Base-by-base conservation (phyloP, 1,139 yeast species). In the Kurtzmaniella quercitrusa region DNA sequence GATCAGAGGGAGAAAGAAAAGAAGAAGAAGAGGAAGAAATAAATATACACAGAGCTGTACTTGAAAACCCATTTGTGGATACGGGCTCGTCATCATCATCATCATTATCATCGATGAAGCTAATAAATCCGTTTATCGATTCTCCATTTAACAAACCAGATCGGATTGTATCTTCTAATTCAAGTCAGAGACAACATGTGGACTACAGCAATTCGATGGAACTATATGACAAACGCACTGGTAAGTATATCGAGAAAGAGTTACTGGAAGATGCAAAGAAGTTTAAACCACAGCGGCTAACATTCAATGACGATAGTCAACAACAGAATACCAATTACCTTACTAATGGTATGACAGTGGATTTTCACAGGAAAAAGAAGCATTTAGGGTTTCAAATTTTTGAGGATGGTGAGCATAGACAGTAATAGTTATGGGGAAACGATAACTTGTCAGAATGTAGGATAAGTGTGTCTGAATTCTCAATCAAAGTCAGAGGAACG, bases 161-260 rank as follows among this genome's bases (percentile, higher is more conserved):
- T 4, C n/a, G 5, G 15, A 14, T 18, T 30, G 4, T 11, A 12
- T 9, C 11, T 7, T 14, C 8, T 3, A 22, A 19, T 26, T 3
- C 4, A 16, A 35, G n/a, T 33, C 9, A 18, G 34, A 18, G 22
- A 5, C 5, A 14, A 3, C 23, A 37, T 11, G 53, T 62, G 16
- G 63, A 63, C 42, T 63, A 59, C 42, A 52, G 56, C 33, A 50
- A 60, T 3, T 59, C 59, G 40, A 49, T 59, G 33, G 70, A 66
- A 42, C 50, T 54, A 38, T 38, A 58, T 21, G 60, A 63, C 47
- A 59, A 57, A 41, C 57, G 56, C 36, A 60, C 62, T 2, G 70
- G 69, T 4, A 56, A 60, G 36, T 52, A 54, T 30, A 46, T 49
- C 7, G 51, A 57, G 9, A 53, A 53, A 41, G 52, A 53, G 19